Conservation (phyloP, 371 early-diverging fungal species). For the Nosema muscidifuracis region DNA sequence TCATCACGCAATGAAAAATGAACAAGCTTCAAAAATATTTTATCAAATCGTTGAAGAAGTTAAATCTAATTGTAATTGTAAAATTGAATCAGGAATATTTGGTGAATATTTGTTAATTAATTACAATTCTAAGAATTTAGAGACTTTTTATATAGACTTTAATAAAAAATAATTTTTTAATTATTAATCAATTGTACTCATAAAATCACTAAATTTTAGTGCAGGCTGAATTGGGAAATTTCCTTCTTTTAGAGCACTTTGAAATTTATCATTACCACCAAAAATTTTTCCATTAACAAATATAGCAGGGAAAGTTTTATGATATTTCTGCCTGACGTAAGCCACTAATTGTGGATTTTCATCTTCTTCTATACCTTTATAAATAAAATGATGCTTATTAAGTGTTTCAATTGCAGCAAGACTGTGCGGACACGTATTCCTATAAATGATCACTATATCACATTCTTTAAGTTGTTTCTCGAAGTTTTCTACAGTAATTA, state of each 20-base stretch:
- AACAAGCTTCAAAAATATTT: conserved; percentile 18
- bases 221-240: too few relatives aligned
- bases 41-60: not conserved
- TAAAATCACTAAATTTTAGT: too few relatives aligned
- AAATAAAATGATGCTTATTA: not conserved
- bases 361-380: not conserved
- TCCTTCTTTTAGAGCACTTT: not conserved
- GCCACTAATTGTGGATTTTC: not conserved
- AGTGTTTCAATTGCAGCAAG: not conserved
- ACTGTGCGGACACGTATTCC: not conserved
- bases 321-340: not conserved
- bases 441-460: not conserved
- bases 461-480: too few relatives aligned
- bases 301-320: not conserved
- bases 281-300: not conserved
- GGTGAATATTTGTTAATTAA: conserved; percentile 7
- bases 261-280: not conserved
- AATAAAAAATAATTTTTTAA: not conserved
- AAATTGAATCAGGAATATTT: conserved; percentile 19
- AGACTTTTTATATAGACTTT: not conserved
- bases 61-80: not conserved
- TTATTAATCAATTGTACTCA: too few relatives aligned
- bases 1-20: conserved; percentile 27
- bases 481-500: too few relatives aligned
- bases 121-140: not conserved